Base-by-base conservation (phyloP, 345 rosid species). In the Pelargonium nanum region DNA sequence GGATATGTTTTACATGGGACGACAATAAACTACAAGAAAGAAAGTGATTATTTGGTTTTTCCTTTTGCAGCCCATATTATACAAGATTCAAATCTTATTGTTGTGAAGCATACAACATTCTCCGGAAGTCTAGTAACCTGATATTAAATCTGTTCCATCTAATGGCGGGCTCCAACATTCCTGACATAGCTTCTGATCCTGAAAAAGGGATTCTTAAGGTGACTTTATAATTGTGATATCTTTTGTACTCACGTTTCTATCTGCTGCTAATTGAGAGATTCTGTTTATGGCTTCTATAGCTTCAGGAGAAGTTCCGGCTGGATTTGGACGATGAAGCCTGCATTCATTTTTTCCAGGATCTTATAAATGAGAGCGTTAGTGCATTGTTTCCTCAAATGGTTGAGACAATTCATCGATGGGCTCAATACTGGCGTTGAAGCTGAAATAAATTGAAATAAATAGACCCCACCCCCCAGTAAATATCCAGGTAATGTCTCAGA, bases 311-410 rank as follows among this genome's bases (percentile, higher is more conserved):
- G 79, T 93, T 90, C 70, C 84, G 96, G 61, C 74, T 93, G 75
- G 99, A 93, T 76, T 69, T 90, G 74, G 99, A 93, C 59, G 95
- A 93, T 15, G 99, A 93, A 74, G 96, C 99, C 64, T 83, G 96
- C 72, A 80, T 93, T 57, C 99, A 93, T 66, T 93, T 93, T 76
- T 90, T 90, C 77, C 99, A 93, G 77, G 99, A 91, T 81, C 86
- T 93, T 58, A 93, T 93, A 17, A 93, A 91, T 48, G 99, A 93
- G 75, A 93, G 99, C 40, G 97, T 93, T 20, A 93, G 96, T 56
- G 99, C 97, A 0, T 56, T 93, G 79, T 93, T 93, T 69, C 99
- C 99, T 22, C 99, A 93, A 71, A 93, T 93, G 99, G 99, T 93
- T 57, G 99, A 93, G 70, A 89, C 99, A 34, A 93, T 93, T 70